These are phyloP conservation scores for Colletotrichum acutatum DNA, from an alignment of 2,329 filamentous ascomycete genomes.

Conservation along the genomic window DNA sequence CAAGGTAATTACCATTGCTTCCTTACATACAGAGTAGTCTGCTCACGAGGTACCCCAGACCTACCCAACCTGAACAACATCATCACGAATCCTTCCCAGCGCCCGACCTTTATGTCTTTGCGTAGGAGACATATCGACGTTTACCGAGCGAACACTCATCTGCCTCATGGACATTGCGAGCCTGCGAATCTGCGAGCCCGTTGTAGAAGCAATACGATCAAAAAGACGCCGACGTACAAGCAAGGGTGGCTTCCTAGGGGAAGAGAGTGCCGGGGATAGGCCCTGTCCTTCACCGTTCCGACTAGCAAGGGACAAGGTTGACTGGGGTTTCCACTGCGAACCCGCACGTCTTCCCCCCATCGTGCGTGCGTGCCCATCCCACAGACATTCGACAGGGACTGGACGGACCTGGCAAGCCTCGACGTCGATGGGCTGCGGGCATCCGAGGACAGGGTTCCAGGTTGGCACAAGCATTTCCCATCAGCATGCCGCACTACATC, in stretches of 20 bases:
- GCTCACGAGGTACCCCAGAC: not conserved
- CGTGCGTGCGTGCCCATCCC: not conserved
- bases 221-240: not conserved
- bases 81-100: not conserved
- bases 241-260: slow-evolving; percentile 26
- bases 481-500: not conserved
- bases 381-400: not conserved
- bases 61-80: not conserved
- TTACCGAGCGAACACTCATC: not conserved
- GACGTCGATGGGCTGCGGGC: not conserved
- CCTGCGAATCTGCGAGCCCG: not conserved
- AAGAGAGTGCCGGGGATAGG: slow-evolving; percentile 5
- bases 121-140: not conserved
- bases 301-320: slow-evolving; percentile 21
- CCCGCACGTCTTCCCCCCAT: not conserved
- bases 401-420: not conserved
- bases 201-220: not conserved
- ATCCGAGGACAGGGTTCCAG: not conserved
- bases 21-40: not conserved
- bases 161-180: not conserved
- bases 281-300: slow-evolving; percentile 26
- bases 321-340: not conserved
- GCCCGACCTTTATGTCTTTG: not conserved
- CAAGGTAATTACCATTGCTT: not conserved
- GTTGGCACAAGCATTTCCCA: slow-evolving; percentile 23